Evolutionary conservation across 768 basidiomycete species (phyloP), one percentile per base, ranked within the genome.

Genomic region (Artomyces pyxidatus): DNA sequence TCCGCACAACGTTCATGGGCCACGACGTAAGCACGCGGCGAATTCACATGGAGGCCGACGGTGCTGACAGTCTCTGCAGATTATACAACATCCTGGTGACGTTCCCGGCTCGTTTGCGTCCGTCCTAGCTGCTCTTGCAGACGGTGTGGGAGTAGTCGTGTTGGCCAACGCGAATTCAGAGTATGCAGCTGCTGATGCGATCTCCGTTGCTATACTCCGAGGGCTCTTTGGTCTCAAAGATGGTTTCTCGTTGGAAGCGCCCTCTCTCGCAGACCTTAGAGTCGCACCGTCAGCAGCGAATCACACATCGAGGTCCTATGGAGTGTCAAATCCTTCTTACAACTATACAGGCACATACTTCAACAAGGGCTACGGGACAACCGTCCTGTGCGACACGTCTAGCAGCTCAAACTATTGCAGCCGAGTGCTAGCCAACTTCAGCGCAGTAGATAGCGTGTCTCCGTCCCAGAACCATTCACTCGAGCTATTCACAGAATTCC

Each of bases 311-410:
- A 6, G 50, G n/a, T n/a, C n/a, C n/a, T n/a, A n/a, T n/a, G n/a
- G n/a, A n/a, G n/a, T n/a, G n/a, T n/a, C n/a, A n/a, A 75, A 72
- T 52, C 62, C 10, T 61, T 63, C 45, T 76, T 74, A 28, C 19
- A 12, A 51, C 0, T 64, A 69, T 37, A 49, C 65, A 6, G 71
- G 74, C 10, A 66, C 63, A 0, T 76, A 72, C 53, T 9, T 42
- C 3, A 59, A 67, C 44, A 56, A 64, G 1, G 70, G 71, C 10
- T 74, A 75, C 30, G 68, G 67, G 35, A 44, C 61, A 2, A 48
- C 73, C 39, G 64, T 62, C 2, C 60, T 75, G 16, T 75, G 72
- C 45, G 54, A 62, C 32, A 54, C 64, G 0, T 38, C 48, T 7
- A 55, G 59, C 49, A 28, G 38, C 7, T 64, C 65, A 1, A 28